These are phyloP conservation scores for Jamesozyma lodderae DNA, from an alignment of 805 yeast species.

Conservation along the genomic window DNA sequence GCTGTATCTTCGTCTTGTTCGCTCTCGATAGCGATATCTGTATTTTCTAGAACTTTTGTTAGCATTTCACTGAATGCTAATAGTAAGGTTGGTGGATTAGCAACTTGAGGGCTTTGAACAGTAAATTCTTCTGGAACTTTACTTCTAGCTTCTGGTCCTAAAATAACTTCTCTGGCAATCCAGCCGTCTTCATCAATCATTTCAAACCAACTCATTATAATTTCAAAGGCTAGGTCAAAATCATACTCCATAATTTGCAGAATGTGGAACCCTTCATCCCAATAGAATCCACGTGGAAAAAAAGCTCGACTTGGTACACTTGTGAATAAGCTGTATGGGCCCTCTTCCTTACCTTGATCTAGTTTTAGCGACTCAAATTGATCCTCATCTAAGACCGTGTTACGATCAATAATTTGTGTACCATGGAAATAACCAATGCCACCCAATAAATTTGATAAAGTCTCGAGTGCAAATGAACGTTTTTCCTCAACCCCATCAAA, in stretches of 20 bases:
- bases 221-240: slow-evolving; percentile 69
- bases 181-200: slow-evolving; percentile 76
- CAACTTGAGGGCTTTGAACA: slow-evolving; percentile 80
- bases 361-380: slow-evolving; percentile 48
- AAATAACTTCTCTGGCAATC: slow-evolving; percentile 92
- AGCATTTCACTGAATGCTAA: slow-evolving; percentile 54
- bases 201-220: slow-evolving; percentile 78
- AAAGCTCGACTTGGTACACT: slow-evolving; percentile 88
- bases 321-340: slow-evolving; percentile 69
- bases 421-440: slow-evolving; percentile 89
- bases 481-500: slow-evolving; percentile 32
- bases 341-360: slow-evolving; percentile 50
- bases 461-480: slow-evolving; percentile 59
- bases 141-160: slow-evolving; percentile 84
- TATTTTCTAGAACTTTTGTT: slow-evolving; percentile 33
- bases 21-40: slow-evolving; percentile 10
- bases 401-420: slow-evolving; percentile 69
- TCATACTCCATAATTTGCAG: slow-evolving; percentile 77
- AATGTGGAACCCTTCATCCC: slow-evolving; percentile 98
- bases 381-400: slow-evolving; percentile 58
- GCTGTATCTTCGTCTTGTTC: slow-evolving; percentile 17
- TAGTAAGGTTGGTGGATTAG: slow-evolving; percentile 93
- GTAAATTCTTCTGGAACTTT: slow-evolving; percentile 79
- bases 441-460: slow-evolving; percentile 76
- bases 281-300: slow-evolving; percentile 93